These are phyloP conservation scores for Coniferiporia sulphurascens DNA, from an alignment of 1,284 basidiomycete species.

Conservation along the genomic window DNA sequence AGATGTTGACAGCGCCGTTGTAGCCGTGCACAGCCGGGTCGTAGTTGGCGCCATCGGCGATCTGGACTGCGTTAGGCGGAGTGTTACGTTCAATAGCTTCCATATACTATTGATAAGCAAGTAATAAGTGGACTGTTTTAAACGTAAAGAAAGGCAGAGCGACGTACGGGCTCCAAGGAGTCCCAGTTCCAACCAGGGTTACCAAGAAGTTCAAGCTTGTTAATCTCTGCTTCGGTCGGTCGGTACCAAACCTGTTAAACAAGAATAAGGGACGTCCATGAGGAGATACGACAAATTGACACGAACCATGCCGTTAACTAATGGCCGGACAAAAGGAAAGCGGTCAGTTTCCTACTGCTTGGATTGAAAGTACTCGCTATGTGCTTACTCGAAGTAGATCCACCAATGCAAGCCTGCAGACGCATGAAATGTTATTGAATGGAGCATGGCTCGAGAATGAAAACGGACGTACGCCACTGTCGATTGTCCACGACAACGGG, in stretches of 20 bases:
- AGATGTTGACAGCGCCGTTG: constrained; percentile 21
- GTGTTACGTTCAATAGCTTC: constrained; percentile 16
- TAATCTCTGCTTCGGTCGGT: constrained; percentile 18
- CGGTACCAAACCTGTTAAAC: constrained; percentile 12
- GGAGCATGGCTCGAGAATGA: not conserved
- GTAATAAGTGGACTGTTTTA: not conserved
- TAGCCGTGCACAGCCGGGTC: constrained; percentile 22
- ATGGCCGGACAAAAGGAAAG: not conserved
- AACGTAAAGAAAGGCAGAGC: not conserved
- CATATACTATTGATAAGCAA: not conserved
- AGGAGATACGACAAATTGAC: not conserved
- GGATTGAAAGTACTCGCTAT: not conserved
- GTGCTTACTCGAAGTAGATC: constrained; percentile 12
- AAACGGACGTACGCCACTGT: constrained; percentile 8
- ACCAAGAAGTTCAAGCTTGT: constrained; percentile 18
- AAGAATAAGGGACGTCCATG: not conserved
- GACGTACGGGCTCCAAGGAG: constrained; percentile 10
- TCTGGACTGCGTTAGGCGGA: constrained; percentile 20
- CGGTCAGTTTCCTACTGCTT: not conserved
- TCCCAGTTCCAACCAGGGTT: constrained; percentile 23
- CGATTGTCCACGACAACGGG: constrained; percentile 7
- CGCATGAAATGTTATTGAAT: not conserved
- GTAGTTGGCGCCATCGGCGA: constrained; percentile 21
- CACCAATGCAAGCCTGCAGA: constrained; percentile 13
- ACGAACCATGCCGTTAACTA: constrained; percentile 14